Evolutionary conservation across 1,284 basidiomycete species (phyloP).

Genomic region (Phlebopus sp.): DNA sequence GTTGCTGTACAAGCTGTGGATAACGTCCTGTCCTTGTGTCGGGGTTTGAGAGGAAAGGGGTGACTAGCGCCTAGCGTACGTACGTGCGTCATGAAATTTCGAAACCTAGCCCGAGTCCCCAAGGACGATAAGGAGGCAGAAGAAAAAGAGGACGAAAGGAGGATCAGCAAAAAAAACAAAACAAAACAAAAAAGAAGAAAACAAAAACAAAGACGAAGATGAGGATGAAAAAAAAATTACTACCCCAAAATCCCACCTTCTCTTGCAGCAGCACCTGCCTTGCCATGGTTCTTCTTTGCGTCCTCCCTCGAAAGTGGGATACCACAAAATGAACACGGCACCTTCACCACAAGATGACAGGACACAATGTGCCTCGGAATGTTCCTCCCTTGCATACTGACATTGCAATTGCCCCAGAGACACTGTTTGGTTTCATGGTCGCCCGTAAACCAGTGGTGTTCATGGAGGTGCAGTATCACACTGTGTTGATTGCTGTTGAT

Average conservation of each 20-base stretch:
- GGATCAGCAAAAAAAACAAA: no score
- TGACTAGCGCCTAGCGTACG: no score
- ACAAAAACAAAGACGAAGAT: no score
- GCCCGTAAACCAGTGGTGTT: conserved; percentile 21
- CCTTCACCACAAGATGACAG: conserved; percentile 25
- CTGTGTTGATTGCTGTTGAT: conserved; percentile 19
- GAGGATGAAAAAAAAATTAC: no score
- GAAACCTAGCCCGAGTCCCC: no score
- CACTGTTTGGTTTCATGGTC: conserved; percentile 16
- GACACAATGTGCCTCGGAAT: conserved; percentile 27
- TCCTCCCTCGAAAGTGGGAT: conserved; percentile 23
- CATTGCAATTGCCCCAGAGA: conserved; percentile 18
- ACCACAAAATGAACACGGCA: conserved; percentile 15
- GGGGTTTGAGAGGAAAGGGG: no score
- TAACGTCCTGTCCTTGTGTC: no score
- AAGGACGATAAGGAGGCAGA: no score
- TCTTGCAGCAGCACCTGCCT: not conserved
- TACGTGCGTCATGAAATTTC: no score
- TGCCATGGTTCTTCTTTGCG: conserved; percentile 24
- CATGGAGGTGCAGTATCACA: conserved; percentile 21
- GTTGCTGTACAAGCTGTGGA: no score
- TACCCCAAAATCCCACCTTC: not conserved
- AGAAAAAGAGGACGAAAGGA: no score
- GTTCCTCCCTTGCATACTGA: conserved; percentile 25
- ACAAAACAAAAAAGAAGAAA: no score